Evolutionary conservation across 164 flowering plant genomes (phyloP), one percentile per base, ranked within the genome.

Genomic region (Piper longum): DNA sequence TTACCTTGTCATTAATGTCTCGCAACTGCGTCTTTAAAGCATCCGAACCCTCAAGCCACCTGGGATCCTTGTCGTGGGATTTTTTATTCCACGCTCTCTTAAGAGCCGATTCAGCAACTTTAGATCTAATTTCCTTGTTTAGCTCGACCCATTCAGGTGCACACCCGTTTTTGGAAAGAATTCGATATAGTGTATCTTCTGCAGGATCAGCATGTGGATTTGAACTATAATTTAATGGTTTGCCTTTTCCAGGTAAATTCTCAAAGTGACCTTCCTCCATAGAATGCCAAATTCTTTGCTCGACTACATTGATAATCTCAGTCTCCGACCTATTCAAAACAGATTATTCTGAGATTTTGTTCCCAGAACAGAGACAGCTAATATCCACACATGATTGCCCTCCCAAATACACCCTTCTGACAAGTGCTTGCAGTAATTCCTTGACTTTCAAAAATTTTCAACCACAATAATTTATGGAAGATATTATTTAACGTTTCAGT

Each of bases 101-200:
- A 67, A 91, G 73, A 54, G 79, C 68, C 7, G 42, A 18, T 52
- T 78, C 85, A 8, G 74, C 59, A 56, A 78, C 66, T 18, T 64
- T 68, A 64, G 60, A 70, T 56, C 96, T 71, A 62, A 89, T 92
- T 67, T 87, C 91, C 65, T 92, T 92, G 76, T 92, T 92, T 11
- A 92, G 87, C 66, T 92, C 98, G 64, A 92, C 77, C 98, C 98
- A 92, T 75, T 89, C 89, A 0, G 98, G 98, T 4, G 95, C 91
- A 69, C 85, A 92, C 54, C 85, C 82, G 71, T 92, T 92, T 69
- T 76, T 89, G 4, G 86, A 76, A 6, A 92, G 85, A 54, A 92
- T 86, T 69, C 91, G 74, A 64, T 85, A 89, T 64, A 92, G 72
- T 16, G 96, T 89, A 70, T 92, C 98, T 60, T 92, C 96, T 17